Evolutionary conservation across 257 asterid genomes (phyloP).

Genomic region (Verbascum thapsus): DNA sequence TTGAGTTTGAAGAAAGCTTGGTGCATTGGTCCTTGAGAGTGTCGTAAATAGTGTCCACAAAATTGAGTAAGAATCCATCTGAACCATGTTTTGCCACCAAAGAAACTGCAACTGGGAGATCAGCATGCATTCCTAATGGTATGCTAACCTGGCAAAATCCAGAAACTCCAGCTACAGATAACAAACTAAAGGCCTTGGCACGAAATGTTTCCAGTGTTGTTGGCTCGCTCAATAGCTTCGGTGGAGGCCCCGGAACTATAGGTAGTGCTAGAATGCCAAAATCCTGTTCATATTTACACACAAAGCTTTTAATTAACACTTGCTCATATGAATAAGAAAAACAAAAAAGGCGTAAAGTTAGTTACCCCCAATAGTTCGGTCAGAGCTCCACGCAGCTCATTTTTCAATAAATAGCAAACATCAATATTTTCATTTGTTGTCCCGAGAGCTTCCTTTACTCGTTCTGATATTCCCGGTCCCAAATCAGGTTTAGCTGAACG

Average conservation of each 20-base stretch:
- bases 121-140: slow-evolving; percentile 67
- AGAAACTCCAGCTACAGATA: slow-evolving; percentile 87
- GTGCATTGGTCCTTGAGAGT: slow-evolving; percentile 39
- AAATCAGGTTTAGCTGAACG: slow-evolving; percentile 59
- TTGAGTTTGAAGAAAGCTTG: not conserved
- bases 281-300: slow-evolving; percentile 43
- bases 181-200: slow-evolving; percentile 81
- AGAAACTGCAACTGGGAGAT: slow-evolving; percentile 74
- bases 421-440: slow-evolving; percentile 61
- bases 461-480: slow-evolving; percentile 84
- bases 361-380: slow-evolving; percentile 62
- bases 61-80: slow-evolving; percentile 64
- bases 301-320: no score
- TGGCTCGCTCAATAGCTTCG: slow-evolving; percentile 69
- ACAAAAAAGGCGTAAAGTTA: not conserved
- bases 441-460: slow-evolving; percentile 64
- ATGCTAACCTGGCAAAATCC: slow-evolving; percentile 95
- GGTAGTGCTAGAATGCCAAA: slow-evolving; percentile 77
- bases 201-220: slow-evolving; percentile 62
- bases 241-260: slow-evolving; percentile 90
- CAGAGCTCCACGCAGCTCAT: slow-evolving; percentile 71
- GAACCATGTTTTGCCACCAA: slow-evolving; percentile 80
- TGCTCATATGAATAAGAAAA: no score
- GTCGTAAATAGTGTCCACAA: slow-evolving; percentile 50
- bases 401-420: slow-evolving; percentile 46